A percentile compares a stretch with the other conserved stretches of the same genome.
Evolutionary conservation across 2,329 filamentous ascomycete genomes (phyloP).

Genomic region (Colletotrichum lini): DNA sequence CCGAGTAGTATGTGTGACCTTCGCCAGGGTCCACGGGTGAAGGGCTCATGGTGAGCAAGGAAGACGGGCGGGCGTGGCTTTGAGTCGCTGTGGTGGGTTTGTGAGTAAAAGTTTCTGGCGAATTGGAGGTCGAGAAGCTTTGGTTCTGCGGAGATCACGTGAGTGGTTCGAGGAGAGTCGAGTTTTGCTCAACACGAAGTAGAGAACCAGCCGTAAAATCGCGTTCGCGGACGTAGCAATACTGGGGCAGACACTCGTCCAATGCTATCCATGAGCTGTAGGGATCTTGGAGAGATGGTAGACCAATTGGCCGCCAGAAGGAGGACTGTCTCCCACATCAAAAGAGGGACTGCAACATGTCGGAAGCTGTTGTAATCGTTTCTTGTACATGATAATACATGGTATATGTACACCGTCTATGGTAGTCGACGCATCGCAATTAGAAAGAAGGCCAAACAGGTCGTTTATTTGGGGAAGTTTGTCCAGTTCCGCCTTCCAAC

Average conservation of each 20-base stretch:
- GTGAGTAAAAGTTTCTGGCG: slow-evolving; percentile 35
- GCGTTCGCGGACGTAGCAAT: not conserved
- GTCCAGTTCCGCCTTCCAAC: slow-evolving; percentile 69
- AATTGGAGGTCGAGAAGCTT: slow-evolving; percentile 26
- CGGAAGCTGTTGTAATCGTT: slow-evolving; percentile 35
- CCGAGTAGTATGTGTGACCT: slow-evolving; percentile 69
- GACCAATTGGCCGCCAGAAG: not conserved
- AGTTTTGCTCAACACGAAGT: not conserved
- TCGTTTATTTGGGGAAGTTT: slow-evolving; percentile 69
- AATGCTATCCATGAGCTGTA: not conserved
- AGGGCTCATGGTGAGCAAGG: slow-evolving; percentile 34
- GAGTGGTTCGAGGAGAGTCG: slow-evolving; percentile 18
- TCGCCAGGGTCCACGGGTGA: slow-evolving; percentile 28
- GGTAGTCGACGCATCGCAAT: slow-evolving; percentile 17
- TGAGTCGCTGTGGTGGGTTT: slow-evolving; percentile 19
- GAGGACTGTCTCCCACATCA: not conserved
- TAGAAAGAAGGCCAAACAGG: slow-evolving; percentile 24
- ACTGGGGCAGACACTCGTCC: not conserved
- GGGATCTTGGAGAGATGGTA: not conserved
- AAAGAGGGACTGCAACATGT: not conserved
- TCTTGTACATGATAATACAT: slow-evolving; percentile 44
- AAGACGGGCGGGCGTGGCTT: slow-evolving; percentile 34
- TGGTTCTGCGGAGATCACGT: slow-evolving; percentile 30
- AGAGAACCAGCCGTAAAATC: not conserved
- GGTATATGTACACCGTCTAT: slow-evolving; percentile 41